Percentiles rank a stretch among this genome's conserved stretches.
Conservation (phyloP, 139 green algal species). For the Picochlorum sp. region DNA sequence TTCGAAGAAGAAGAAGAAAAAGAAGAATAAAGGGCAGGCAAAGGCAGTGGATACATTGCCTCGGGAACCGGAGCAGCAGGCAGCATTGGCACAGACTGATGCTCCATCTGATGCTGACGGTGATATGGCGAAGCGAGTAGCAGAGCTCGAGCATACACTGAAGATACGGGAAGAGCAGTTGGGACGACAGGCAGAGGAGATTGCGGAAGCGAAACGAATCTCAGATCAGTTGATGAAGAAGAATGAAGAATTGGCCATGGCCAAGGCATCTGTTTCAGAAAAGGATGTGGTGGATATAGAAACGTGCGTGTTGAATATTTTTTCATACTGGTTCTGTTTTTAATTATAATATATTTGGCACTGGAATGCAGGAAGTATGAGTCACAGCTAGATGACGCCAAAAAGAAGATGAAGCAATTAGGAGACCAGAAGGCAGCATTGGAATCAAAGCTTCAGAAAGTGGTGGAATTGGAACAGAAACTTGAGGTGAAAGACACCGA, state of each 20-base stretch:
- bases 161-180: constrained; percentile 47
- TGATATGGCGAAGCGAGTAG: background rate
- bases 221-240: constrained; percentile 33
- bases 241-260: constrained; percentile 69
- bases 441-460: constrained; percentile 22
- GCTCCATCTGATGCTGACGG: background rate
- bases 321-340: too few species aligned
- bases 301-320: background rate
- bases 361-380: constrained; percentile 14
- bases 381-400: constrained; percentile 29
- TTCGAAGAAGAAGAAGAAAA: background rate
- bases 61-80: background rate
- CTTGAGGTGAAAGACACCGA: constrained; percentile 90
- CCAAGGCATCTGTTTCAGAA: constrained; percentile 38
- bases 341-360: background rate
- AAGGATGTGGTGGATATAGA: constrained; percentile 38
- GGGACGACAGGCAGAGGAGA: constrained; percentile 40
- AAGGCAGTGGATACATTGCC: background rate
- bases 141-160: constrained; percentile 17
- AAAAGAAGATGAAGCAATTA: background rate
- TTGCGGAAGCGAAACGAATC: constrained; percentile 17
- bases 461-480: constrained; percentile 45
- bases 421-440: background rate
- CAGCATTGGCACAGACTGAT: background rate
- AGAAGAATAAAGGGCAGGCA: background rate